These are phyloP conservation scores for Cordyceps fumosorosea DNA, from an alignment of 2,329 filamentous ascomycete species.

Conservation along the genomic window DNA sequence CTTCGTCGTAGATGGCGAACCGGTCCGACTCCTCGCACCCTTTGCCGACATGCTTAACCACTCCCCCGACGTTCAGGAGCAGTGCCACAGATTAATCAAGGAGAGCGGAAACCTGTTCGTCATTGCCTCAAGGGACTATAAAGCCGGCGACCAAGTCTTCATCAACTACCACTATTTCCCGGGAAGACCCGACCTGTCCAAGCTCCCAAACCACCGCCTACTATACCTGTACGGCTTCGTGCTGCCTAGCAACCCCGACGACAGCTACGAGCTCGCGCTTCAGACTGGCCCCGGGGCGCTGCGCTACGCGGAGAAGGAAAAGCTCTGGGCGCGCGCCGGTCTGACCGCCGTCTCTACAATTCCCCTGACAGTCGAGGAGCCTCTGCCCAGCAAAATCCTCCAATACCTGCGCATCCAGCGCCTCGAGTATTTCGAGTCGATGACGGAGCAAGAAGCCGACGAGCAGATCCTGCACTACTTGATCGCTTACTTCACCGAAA, in stretches of 20 bases:
- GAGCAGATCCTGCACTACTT: constrained; percentile 25
- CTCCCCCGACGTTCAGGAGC: constrained; percentile 23
- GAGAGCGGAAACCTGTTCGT: constrained; percentile 26
- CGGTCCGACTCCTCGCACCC: constrained; percentile 21
- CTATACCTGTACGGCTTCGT: constrained; percentile 32
- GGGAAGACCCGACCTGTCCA: constrained; percentile 11
- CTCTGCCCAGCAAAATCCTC: constrained; percentile 27
- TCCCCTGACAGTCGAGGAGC: constrained; percentile 26
- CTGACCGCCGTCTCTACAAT: constrained; percentile 26
- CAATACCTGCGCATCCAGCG: constrained; percentile 31
- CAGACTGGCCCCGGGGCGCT: constrained; percentile 27
- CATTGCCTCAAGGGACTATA: constrained; percentile 19
- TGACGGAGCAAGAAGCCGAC: constrained; percentile 20
- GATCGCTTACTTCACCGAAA: constrained; percentile 24
- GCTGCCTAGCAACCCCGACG: constrained; percentile 27
- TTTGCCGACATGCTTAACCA: constrained; percentile 33
- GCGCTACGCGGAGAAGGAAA: constrained; percentile 28
- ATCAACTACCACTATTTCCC: constrained; percentile 22
- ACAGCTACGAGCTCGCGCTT: constrained; percentile 31
- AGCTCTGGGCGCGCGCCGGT: constrained; percentile 27
- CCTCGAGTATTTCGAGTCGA: not conserved
- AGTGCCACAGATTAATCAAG: constrained; percentile 21
- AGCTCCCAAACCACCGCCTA: constrained; percentile 28
- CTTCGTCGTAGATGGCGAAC: constrained; percentile 17
- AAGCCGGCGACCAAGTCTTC: constrained; percentile 30